A percentile compares a stretch with the other conserved stretches of the same genome.
phyloP scores from a whole-genome alignment of 352 stramenopile species.

The Phytophthora citricola region DNA sequence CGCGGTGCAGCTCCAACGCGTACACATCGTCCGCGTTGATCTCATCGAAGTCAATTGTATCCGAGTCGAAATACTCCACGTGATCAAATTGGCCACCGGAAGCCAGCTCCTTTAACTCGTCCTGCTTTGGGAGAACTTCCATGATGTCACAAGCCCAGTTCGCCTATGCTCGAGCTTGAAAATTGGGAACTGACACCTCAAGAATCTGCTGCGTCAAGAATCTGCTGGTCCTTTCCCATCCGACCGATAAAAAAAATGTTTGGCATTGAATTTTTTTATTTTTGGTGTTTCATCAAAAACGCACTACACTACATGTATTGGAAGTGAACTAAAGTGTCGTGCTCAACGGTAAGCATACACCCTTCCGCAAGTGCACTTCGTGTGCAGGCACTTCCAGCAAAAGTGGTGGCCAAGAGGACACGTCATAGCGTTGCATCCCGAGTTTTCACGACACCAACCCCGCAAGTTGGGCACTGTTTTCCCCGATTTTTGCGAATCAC shows the following conservation, averaged over 20 bases:
- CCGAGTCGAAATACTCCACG: slow-evolving; percentile 13
- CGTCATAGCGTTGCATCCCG: slow-evolving; percentile 55
- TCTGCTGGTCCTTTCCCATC: neutral
- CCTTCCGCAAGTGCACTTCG: slow-evolving; percentile 25
- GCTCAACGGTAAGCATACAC: neutral
- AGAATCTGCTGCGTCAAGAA: too few relatives aligned
- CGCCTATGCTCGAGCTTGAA: neutral
- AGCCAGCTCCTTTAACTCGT: slow-evolving; percentile 23
- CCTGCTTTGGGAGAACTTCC: slow-evolving; percentile 25
- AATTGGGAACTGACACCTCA: slow-evolving; percentile 12
- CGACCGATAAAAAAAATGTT: neutral
- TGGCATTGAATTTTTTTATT: too few relatives aligned
- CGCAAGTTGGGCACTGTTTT: slow-evolving; percentile 69
- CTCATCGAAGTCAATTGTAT: slow-evolving; percentile 31
- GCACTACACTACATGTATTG: too few relatives aligned
- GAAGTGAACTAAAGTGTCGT: too few relatives aligned
- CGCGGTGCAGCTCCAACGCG: slow-evolving; percentile 47
- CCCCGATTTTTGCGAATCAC: slow-evolving; percentile 37
- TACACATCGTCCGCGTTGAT: slow-evolving; percentile 33
- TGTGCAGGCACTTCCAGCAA: slow-evolving; percentile 43
- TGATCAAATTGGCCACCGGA: slow-evolving; percentile 24
- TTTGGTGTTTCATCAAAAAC: too few relatives aligned
- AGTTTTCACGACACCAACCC: slow-evolving; percentile 61
- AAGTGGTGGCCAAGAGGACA: slow-evolving; percentile 48
- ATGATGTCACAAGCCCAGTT: slow-evolving; percentile 14